phyloP scores from a whole-genome alignment of 768 basidiomycete genomes.

The Austroboletus eburneus region DNA sequence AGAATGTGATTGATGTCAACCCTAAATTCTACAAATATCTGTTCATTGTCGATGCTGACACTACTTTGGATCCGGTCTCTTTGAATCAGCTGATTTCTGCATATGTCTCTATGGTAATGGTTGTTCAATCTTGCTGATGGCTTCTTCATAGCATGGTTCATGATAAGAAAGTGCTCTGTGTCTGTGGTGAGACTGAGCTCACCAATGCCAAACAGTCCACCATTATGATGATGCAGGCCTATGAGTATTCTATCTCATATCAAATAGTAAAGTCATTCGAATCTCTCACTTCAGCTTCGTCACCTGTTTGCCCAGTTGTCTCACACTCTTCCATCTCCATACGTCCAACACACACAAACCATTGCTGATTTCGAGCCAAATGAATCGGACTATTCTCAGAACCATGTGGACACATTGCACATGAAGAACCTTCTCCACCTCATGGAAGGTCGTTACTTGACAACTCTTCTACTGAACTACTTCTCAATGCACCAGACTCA shows the following conservation, averaged over 20 bases:
- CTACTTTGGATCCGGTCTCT: slow-evolving; percentile 83
- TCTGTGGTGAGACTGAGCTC: slow-evolving; percentile 92
- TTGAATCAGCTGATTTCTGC: slow-evolving; percentile 90
- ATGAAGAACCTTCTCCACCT: slow-evolving; percentile 98
- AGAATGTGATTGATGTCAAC: slow-evolving; percentile 99
- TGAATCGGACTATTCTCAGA: slow-evolving; percentile 95
- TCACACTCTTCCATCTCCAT: slow-evolving; percentile 93
- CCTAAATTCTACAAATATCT: slow-evolving; percentile 97
- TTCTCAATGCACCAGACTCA: slow-evolving; percentile 94
- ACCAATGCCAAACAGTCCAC: slow-evolving; percentile 93
- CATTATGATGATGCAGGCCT: slow-evolving; percentile 98
- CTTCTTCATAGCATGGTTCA: slow-evolving; percentile 79
- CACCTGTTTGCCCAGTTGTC: slow-evolving; percentile 98
- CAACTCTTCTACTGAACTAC: slow-evolving; percentile 92
- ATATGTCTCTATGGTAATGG: slow-evolving; percentile 44
- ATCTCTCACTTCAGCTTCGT: slow-evolving; percentile 94
- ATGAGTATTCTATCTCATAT: slow-evolving; percentile 99
- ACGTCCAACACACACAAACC: slow-evolving; percentile 96
- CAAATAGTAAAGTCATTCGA: slow-evolving; percentile 99
- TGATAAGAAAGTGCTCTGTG: slow-evolving; percentile 90
- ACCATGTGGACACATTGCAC: slow-evolving; percentile 93
- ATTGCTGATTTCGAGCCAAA: slow-evolving; percentile 82
- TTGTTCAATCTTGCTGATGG: not conserved
- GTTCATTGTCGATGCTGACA: slow-evolving; percentile 93
- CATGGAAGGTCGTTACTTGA: slow-evolving; percentile 98